Conservation (phyloP, 306 rosid genomes). For the Dalbergia cochinchinensis region DNA sequence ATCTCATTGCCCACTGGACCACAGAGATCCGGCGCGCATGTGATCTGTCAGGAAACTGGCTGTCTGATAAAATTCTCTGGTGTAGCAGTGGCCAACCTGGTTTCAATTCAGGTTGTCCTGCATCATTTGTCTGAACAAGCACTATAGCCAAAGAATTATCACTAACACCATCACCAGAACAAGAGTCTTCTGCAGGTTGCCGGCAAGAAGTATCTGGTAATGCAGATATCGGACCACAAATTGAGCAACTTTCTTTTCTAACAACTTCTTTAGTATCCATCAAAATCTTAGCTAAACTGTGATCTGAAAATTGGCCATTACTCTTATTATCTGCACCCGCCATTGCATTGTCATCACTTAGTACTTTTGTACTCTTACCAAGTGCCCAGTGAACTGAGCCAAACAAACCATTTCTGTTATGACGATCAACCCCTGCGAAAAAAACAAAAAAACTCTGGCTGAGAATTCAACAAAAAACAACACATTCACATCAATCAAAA, state of each 20-base stretch:
- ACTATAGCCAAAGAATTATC: slow-evolving; percentile 79
- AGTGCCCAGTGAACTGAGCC: slow-evolving; percentile 57
- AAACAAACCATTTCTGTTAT: slow-evolving; percentile 54
- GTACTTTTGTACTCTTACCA: slow-evolving; percentile 56
- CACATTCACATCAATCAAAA: slow-evolving; percentile 29
- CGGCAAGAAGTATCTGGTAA: slow-evolving; percentile 48
- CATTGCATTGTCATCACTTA: slow-evolving; percentile 51
- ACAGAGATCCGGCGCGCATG: slow-evolving; percentile 65
- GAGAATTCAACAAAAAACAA: slow-evolving; percentile 32
- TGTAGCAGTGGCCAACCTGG: slow-evolving; percentile 98
- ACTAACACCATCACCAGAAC: slow-evolving; percentile 43
- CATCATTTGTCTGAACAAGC: slow-evolving; percentile 61
- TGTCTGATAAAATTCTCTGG: slow-evolving; percentile 48
- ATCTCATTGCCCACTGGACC: slow-evolving; percentile 97
- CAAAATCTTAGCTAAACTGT: slow-evolving; percentile 61
- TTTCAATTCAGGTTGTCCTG: slow-evolving; percentile 59
- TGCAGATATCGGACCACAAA: slow-evolving; percentile 57
- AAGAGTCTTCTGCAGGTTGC: slow-evolving; percentile 54
- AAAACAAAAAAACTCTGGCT: slow-evolving; percentile 40
- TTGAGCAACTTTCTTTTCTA: slow-evolving; percentile 56
- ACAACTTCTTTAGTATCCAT: slow-evolving; percentile 52
- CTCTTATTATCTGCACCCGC: slow-evolving; percentile 25
- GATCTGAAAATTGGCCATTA: slow-evolving; percentile 50
- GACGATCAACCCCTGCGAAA: slow-evolving; percentile 61
- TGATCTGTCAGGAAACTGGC: slow-evolving; percentile 44